Conservation (phyloP, 1,284 basidiomycete species). For the Rhodotorula glutinis region DNA sequence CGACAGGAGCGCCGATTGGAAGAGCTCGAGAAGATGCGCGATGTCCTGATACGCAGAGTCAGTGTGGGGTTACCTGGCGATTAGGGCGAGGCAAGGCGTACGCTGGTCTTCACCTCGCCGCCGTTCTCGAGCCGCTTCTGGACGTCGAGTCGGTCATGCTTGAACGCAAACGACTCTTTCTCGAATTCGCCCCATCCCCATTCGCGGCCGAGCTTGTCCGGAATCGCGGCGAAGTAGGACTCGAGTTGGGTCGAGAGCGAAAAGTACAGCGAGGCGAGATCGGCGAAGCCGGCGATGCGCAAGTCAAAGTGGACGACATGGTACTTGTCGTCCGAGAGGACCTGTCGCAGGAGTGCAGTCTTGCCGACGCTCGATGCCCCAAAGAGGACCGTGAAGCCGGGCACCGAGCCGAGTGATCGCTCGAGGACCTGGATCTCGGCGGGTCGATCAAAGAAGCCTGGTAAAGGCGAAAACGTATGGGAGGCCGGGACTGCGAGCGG, state of each 20-base stretch:
- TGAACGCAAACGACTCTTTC: slow-evolving; percentile 71
- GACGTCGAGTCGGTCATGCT: slow-evolving; percentile 68
- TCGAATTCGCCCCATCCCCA: slow-evolving; percentile 67
- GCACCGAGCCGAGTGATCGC: slow-evolving; percentile 55
- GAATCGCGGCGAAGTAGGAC: slow-evolving; percentile 63
- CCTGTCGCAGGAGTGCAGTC: slow-evolving; percentile 72
- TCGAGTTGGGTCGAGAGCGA: slow-evolving; percentile 75
- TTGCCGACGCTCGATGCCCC: slow-evolving; percentile 75
- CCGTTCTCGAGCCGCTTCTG: slow-evolving; percentile 59
- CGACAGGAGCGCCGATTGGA: slow-evolving; percentile 47
- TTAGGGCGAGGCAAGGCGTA: background rate
- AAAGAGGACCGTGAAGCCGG: slow-evolving; percentile 68
- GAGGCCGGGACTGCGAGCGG: slow-evolving; percentile 53
- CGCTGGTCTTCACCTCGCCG: slow-evolving; percentile 60
- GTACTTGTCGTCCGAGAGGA: slow-evolving; percentile 62
- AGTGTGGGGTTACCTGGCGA: background rate
- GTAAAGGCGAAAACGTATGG: slow-evolving; percentile 71
- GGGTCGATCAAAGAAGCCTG: slow-evolving; percentile 66
- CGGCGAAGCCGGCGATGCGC: slow-evolving; percentile 73
- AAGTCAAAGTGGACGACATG: slow-evolving; percentile 79
- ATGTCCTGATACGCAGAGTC: slow-evolving; percentile 53
- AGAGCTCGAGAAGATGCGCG: slow-evolving; percentile 75
- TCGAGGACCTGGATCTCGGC: slow-evolving; percentile 64
- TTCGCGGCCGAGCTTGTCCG: slow-evolving; percentile 51
- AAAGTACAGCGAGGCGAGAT: slow-evolving; percentile 67